Evolutionary conservation across 257 asterid genomes (phyloP).

Genomic region (Fraxinus anomala): DNA sequence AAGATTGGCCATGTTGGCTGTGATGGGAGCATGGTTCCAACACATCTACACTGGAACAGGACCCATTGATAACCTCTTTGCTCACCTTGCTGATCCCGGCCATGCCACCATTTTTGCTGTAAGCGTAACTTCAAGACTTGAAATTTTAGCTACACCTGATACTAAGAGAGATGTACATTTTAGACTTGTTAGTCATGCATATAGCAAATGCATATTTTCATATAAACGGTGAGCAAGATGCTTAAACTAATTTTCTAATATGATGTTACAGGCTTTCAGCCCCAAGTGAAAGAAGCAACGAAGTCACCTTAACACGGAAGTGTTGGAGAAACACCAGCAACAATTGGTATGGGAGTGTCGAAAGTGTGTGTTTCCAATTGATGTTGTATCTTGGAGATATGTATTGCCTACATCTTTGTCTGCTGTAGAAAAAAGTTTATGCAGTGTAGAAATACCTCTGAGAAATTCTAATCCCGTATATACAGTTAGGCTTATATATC

Average conservation of each 20-base stretch:
- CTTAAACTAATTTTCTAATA: constrained; percentile 8
- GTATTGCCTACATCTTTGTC: constrained; percentile 36
- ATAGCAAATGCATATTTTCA: background rate
- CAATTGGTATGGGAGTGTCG: constrained; percentile 19
- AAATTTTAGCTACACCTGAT: background rate
- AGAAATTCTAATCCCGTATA: constrained; percentile 26
- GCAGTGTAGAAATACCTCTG: constrained; percentile 66
- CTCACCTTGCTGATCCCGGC: constrained; percentile 98
- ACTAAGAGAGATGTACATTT: background rate
- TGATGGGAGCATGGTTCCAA: constrained; percentile 99
- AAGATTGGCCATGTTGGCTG: constrained; percentile 92
- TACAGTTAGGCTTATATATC: constrained; percentile 29
- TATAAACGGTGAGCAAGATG: background rate
- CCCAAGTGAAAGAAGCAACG: constrained; percentile 58
- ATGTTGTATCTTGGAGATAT: constrained; percentile 41
- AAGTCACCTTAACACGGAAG: constrained; percentile 13
- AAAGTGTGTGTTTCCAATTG: constrained; percentile 38
- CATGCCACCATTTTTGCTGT: constrained; percentile 92
- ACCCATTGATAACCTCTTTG: constrained; percentile 94
- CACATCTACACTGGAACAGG: constrained; percentile 96
- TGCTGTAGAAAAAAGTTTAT: constrained; percentile 54
- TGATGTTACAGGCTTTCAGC: constrained; percentile 69
- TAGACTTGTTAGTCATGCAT: background rate
- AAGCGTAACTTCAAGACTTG: constrained; percentile 40
- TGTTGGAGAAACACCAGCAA: constrained; percentile 39